A percentile compares a stretch with the other conserved stretches of the same genome.
These are phyloP conservation scores for Cadophora malorum DNA, from an alignment of 2,329 filamentous ascomycete species.

Conservation along the genomic window DNA sequence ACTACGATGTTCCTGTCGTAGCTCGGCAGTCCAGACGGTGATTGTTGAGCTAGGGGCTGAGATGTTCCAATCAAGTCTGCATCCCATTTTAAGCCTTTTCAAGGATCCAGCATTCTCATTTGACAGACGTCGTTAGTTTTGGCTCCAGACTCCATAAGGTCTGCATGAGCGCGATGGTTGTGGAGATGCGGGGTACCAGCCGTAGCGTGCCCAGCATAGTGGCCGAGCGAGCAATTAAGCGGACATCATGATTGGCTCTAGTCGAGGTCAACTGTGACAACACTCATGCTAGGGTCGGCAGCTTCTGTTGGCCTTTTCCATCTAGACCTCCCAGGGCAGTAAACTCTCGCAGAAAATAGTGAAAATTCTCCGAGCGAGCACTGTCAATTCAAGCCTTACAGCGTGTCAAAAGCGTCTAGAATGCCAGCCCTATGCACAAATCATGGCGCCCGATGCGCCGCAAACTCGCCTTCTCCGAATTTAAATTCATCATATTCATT, in stretches of 20 bases:
- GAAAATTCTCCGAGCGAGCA: background rate
- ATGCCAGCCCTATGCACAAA: slow-evolving; percentile 10
- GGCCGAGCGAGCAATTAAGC: slow-evolving; percentile 11
- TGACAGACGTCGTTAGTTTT: background rate
- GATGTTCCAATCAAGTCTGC: background rate
- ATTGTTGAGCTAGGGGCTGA: slow-evolving; percentile 7
- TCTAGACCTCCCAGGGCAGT: background rate
- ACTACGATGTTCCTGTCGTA: background rate
- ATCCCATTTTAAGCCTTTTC: background rate
- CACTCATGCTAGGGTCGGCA: background rate
- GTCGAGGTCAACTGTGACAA: background rate
- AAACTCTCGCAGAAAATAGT: background rate
- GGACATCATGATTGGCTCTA: background rate
- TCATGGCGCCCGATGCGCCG: background rate
- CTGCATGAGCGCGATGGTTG: background rate
- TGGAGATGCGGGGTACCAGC: slow-evolving; percentile 7
- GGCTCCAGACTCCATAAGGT: slow-evolving; percentile 4
- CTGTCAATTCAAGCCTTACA: background rate
- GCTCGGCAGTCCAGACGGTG: background rate
- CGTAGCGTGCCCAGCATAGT: background rate
- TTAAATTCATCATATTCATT: background rate
- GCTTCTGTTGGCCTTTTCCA: background rate
- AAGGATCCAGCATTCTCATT: background rate
- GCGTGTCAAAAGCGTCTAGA: background rate
- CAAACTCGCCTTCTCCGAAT: background rate